Base-by-base conservation (phyloP, 352 stramenopile genomes). In the Globisporangium irregulare region DNA sequence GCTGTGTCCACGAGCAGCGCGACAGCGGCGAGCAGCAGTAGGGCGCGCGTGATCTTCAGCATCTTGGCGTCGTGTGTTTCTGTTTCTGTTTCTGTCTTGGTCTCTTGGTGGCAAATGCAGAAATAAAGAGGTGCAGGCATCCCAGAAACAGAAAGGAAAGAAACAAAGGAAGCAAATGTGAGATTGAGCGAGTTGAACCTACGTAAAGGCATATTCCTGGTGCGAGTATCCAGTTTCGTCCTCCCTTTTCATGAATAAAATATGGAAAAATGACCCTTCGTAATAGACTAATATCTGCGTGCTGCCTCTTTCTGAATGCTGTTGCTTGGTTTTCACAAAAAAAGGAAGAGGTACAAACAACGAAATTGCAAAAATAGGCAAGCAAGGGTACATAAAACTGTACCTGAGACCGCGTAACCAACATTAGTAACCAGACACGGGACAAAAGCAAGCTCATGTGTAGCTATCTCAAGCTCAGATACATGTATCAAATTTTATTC, bases 1-100 rank as follows among this genome's bases (percentile, higher is more conserved):
- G 8, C 22, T 22, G 29, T 57, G 24, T 1, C 25, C 6, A 18
- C 55, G 9, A 80, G 41, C 0, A 72, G 56, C 29, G 36, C 10
- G 18, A 53, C 62, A 29, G 46, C 65, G 10, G 60, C 77, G 55
- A 58, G 41, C 64, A 86, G 62, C n/a, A 77, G 38, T 6, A 8
- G 9, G 41, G 24, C 9, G 18, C 6, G 36, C 36, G 38, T 48
- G 41, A 8, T 48, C 41, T 20, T 4, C 10, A 36, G 4, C 53
- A 59, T 59, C 53, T 36, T 58, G 53, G 12, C 4, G 51, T 9
- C 24, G 22, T 24, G 29, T 59, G 53, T 3, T 32, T 59, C 2
- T 24, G 22, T 3, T 32, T 59, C 2, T 24, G 22, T 24, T 24
- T 24, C 22, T 22, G n/a, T 27, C 6, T 36, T 59, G 25, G 6